Base-by-base conservation (phyloP, 2,329 filamentous ascomycete genomes). In the Exophiala sideris region DNA sequence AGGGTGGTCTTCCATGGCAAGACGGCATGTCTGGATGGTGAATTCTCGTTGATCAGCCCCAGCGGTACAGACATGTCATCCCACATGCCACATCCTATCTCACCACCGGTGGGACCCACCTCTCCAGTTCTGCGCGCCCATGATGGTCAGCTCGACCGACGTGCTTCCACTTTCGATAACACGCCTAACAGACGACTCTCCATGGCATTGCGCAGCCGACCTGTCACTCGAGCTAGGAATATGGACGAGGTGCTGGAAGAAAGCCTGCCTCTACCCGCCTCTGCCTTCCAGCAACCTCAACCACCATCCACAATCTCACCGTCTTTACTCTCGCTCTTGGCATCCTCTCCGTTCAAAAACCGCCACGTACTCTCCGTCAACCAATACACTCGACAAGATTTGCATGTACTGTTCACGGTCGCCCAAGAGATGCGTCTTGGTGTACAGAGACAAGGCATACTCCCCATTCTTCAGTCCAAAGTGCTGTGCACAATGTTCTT, bases 341-440 rank as follows among this genome's bases (percentile, higher is more conserved):
- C 87, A 24, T 84, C 83, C 50, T 96, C 91, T 2, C 82, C 87
- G 0, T 96, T 97, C 80, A 95, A 91, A 74, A 85, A 89, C 65
- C 84, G 89, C 61, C 89, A 96, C 67, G 88, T 99, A 44, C 78
- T 96, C 45, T 96, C 92, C 0, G 94, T 99, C 62, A 88, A 88
- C 68, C 88, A 96, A 69, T 96, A 96, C 77, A 86, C 79, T 45
- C 87, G 91, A 44, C 81, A 88, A 14, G 92, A 99, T 66, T 80
- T 99, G 46, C 94, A 97, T 71, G 76, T 95, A 57, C 83, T 99
- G 45, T 97, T 99, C 79, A 95, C 92, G 6, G 88, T 99, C 46
- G 94, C 94, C 1, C 90, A 96, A 71, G 94, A 99, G 76, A 97
- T 99, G 91, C 88, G 92, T 29, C 82, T 96, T 14, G 91, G 91